A percentile compares a stretch with the other conserved stretches of the same genome.
Conservation (phyloP, 2,329 filamentous ascomycete genomes). For the Colletotrichum higginsianum region DNA sequence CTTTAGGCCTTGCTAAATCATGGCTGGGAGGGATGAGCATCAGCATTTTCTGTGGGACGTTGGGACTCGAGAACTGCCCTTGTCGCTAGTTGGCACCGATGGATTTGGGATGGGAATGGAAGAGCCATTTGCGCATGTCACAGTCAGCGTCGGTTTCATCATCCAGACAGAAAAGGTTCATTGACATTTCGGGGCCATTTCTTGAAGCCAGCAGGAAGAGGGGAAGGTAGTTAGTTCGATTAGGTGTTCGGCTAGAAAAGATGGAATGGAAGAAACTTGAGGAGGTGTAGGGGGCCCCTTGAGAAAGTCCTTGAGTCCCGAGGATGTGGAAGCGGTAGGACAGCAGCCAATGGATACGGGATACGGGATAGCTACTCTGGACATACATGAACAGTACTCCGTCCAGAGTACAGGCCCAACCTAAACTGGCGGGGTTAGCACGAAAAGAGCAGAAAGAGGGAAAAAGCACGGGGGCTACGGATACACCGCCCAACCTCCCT, state of each 20-base stretch:
- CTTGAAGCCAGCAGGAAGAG: neutral
- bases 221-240: too few relatives aligned
- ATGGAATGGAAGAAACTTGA: neutral
- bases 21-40: neutral
- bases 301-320: neutral
- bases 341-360: too few relatives aligned
- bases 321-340: neutral
- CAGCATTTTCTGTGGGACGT: slow-evolving; percentile 19
- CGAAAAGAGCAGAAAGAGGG: slow-evolving; percentile 12
- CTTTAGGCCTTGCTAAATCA: neutral
- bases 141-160: slow-evolving; percentile 7
- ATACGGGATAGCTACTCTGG: too few relatives aligned
- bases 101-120: neutral
- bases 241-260: neutral
- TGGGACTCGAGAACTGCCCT: neutral
- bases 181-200: neutral
- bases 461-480: neutral
- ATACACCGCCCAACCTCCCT: neutral
- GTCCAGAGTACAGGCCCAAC: slow-evolving; percentile 12
- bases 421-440: slow-evolving; percentile 35
- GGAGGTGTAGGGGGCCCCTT: neutral
- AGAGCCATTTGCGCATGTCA: neutral
- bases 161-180: neutral
- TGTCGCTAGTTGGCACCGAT: neutral
- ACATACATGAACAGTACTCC: too few relatives aligned